Percentiles rank a stretch among this genome's conserved stretches.
Evolutionary conservation across 345 rosid genomes (phyloP).

Genomic region (Melaleuca quinquenervia): DNA sequence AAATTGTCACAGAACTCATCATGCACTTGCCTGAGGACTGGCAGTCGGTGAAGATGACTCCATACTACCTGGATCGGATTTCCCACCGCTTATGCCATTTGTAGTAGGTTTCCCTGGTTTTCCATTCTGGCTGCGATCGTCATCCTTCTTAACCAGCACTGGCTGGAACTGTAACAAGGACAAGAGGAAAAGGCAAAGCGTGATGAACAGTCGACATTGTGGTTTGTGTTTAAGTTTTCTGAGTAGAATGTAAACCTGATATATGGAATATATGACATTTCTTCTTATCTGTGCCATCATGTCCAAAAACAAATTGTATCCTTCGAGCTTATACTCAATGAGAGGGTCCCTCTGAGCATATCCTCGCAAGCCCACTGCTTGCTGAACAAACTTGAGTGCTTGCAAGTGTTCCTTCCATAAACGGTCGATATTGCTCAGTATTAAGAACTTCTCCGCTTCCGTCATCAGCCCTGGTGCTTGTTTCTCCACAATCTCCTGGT

Average conservation of each 20-base stretch:
- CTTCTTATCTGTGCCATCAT: slow-evolving; percentile 99
- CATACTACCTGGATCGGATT: slow-evolving; percentile 31
- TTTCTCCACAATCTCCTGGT: slow-evolving; percentile 68
- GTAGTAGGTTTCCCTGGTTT: slow-evolving; percentile 31
- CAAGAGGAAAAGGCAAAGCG: background rate
- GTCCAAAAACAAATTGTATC: slow-evolving; percentile 87
- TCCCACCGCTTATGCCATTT: slow-evolving; percentile 30
- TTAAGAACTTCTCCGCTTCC: slow-evolving; percentile 84
- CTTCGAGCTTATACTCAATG: slow-evolving; percentile 93
- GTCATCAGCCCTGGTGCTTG: slow-evolving; percentile 83
- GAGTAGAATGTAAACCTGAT: slow-evolving; percentile 58
- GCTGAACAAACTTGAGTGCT: slow-evolving; percentile 92
- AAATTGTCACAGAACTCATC: background rate
- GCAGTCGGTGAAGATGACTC: slow-evolving; percentile 55
- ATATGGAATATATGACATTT: slow-evolving; percentile 90
- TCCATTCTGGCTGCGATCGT: slow-evolving; percentile 34
- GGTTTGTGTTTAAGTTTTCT: background rate
- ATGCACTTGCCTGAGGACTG: slow-evolving; percentile 10
- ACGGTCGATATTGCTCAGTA: slow-evolving; percentile 86
- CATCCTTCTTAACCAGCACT: slow-evolving; percentile 65
- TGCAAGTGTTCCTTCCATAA: slow-evolving; percentile 98
- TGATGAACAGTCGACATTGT: background rate
- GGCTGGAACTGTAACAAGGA: slow-evolving; percentile 61
- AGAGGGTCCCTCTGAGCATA: slow-evolving; percentile 97
- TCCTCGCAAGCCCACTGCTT: slow-evolving; percentile 94